Evolutionary conservation across 2,329 filamentous ascomycete genomes (phyloP).

Genomic region (Cadophora malorum): DNA sequence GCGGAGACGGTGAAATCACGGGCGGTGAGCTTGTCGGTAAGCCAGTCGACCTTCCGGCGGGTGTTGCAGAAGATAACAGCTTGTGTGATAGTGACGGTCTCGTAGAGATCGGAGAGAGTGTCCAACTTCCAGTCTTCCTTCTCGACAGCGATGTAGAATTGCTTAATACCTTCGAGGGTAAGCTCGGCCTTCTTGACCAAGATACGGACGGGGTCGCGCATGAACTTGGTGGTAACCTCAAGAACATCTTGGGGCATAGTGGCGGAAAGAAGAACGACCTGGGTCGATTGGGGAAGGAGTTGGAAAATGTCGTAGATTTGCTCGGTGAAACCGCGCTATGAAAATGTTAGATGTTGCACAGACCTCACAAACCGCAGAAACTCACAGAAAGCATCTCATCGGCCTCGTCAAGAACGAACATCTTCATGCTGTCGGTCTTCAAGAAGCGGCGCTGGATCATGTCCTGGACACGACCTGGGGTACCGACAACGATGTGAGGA

Average conservation of each 20-base stretch:
- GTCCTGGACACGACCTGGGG: constrained; percentile 97
- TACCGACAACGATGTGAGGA: constrained; percentile 96
- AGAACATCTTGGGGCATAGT: constrained; percentile 99
- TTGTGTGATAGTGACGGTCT: constrained; percentile 99
- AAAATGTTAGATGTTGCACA: constrained; percentile 46
- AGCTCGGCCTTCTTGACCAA: constrained; percentile 99
- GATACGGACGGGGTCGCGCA: constrained; percentile 98
- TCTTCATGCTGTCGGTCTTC: constrained; percentile 98
- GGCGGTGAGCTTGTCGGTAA: constrained; percentile 97
- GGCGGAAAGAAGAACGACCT: constrained; percentile 96
- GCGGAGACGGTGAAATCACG: constrained; percentile 99
- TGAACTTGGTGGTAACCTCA: constrained; percentile 99
- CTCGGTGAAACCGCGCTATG: constrained; percentile 95
- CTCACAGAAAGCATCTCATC: constrained; percentile 96
- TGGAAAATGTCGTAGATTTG: constrained; percentile 99
- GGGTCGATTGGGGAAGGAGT: constrained; percentile 95
- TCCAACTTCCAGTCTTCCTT: constrained; percentile 99
- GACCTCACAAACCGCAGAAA: constrained; percentile 35
- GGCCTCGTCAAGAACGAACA: constrained; percentile 99
- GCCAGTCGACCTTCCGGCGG: constrained; percentile 99
- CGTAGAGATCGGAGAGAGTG: constrained; percentile 97
- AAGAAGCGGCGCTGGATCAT: constrained; percentile 99
- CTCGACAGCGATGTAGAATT: constrained; percentile 99
- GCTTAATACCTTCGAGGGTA: constrained; percentile 99
- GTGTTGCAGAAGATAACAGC: constrained; percentile 99